Evolutionary conservation across 257 asterid genomes (phyloP).

Genomic region (Penstemon barbatus): DNA sequence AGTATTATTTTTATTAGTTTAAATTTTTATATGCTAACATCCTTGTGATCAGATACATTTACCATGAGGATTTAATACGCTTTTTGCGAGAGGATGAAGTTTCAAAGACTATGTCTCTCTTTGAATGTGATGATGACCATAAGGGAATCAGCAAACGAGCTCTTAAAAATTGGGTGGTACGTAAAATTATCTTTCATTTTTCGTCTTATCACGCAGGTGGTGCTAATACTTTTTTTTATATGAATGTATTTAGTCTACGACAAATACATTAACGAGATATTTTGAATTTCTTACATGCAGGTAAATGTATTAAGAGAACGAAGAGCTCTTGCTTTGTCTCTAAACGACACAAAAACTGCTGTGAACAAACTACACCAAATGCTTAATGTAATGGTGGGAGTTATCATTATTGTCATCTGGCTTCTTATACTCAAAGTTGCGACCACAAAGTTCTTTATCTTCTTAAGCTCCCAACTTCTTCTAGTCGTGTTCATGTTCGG

Average conservation of each 20-base stretch:
- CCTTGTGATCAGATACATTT: conserved; percentile 34
- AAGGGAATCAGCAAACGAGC: conserved; percentile 53
- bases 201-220: too few species aligned
- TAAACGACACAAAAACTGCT: conserved; percentile 23
- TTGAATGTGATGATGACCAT: conserved; percentile 48
- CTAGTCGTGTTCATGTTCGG: conserved; percentile 19
- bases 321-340: conserved; percentile 40
- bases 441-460: conserved; percentile 14
- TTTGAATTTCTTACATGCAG: conserved; percentile 28
- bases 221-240: too few species aligned
- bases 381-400: conserved; percentile 43
- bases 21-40: neutral
- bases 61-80: conserved; percentile 31
- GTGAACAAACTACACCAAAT: conserved; percentile 56
- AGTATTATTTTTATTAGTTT: neutral
- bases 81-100: conserved; percentile 65
- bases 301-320: conserved; percentile 66
- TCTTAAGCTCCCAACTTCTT: conserved; percentile 20
- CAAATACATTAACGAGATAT: neutral
- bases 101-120: conserved; percentile 42
- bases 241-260: neutral
- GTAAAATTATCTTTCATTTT: conserved; percentile 10
- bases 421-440: conserved; percentile 24
- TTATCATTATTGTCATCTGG: conserved; percentile 28
- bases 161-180: conserved; percentile 67